phyloP scores from a whole-genome alignment of 371 early-diverging fungal species.

The Lichtheimia ramosa region DNA sequence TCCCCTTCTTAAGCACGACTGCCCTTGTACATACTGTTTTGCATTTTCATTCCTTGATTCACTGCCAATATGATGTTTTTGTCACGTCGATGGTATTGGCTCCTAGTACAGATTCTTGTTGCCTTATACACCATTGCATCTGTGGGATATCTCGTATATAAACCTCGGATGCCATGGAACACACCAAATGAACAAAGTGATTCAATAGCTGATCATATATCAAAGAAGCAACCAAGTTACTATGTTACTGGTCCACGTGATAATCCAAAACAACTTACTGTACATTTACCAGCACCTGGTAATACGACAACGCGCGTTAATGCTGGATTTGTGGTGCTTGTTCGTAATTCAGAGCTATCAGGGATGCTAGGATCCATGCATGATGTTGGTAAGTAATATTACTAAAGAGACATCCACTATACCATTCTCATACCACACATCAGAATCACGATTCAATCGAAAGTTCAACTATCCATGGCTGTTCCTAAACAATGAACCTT shows the following conservation, averaged over 20 bases:
- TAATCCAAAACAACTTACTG: constrained; percentile 22
- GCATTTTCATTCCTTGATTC: background rate
- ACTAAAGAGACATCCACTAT: background rate
- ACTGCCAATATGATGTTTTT: background rate
- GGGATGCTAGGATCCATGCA: constrained; percentile 65
- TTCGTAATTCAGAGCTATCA: constrained; percentile 73
- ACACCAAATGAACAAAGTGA: background rate
- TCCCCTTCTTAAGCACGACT: too few species aligned
- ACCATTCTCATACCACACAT: background rate
- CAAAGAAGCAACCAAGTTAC: constrained; percentile 17
- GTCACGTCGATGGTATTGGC: background rate
- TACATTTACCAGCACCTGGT: constrained; percentile 24
- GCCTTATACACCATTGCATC: background rate
- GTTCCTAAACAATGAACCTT: constrained; percentile 74
- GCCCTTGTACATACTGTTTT: too few species aligned
- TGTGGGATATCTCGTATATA: background rate
- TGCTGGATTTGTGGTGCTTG: constrained; percentile 63
- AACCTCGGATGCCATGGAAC: background rate
- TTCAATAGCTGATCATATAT: background rate
- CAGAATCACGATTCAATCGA: constrained; percentile 75
- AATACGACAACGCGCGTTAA: constrained; percentile 37
- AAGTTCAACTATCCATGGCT: constrained; percentile 84
- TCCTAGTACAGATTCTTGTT: background rate
- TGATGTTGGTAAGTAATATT: constrained; percentile 39
- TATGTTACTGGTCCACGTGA: constrained; percentile 31